Percentiles rank a stretch among this genome's conserved stretches.
These are phyloP conservation scores for Amanita phalloides DNA, from an alignment of 768 basidiomycete genomes.

Conservation along the genomic window DNA sequence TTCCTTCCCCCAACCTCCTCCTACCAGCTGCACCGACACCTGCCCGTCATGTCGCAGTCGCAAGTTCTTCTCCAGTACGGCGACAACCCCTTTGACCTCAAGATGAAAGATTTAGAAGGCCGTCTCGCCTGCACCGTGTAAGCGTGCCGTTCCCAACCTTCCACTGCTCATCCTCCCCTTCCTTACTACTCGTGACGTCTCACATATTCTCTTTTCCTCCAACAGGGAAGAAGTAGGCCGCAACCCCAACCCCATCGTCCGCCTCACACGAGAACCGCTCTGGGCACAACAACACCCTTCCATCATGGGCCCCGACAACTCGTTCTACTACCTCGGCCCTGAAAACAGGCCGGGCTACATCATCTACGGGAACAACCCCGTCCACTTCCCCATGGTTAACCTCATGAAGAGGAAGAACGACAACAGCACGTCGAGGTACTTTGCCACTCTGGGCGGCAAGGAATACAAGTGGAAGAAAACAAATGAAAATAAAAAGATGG, in stretches of 20 bases:
- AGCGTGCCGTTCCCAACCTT: conserved; percentile 15
- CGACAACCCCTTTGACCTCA: conserved; percentile 48
- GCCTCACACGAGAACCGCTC: conserved; percentile 49
- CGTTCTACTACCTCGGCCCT: conserved; percentile 71
- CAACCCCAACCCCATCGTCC: conserved; percentile 51
- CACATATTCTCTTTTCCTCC: conserved; percentile 10
- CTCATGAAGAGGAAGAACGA: conserved; percentile 48
- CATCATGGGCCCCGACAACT: conserved; percentile 74
- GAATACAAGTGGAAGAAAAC: conserved; percentile 68
- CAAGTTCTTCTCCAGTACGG: conserved; percentile 53
- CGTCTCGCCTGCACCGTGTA: conserved; percentile 62
- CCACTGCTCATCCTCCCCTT: conserved; percentile 1
- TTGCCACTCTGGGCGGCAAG: conserved; percentile 55
- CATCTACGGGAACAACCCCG: conserved; percentile 55
- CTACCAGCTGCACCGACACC: conserved; percentile 5
- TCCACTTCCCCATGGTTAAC: conserved; percentile 44
- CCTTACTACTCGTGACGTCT: not conserved
- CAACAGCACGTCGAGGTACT: conserved; percentile 65
- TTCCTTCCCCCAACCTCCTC: conserved; percentile 11
- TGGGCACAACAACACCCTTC: conserved; percentile 61
- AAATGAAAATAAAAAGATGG: conserved; percentile 32
- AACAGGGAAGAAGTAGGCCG: conserved; percentile 33
- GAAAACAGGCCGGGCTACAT: conserved; percentile 48
- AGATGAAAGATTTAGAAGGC: conserved; percentile 54
- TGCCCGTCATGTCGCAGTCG: conserved; percentile 4